phyloP scores from a whole-genome alignment of 805 yeast species.

The Kluyveromyces starmeri region DNA sequence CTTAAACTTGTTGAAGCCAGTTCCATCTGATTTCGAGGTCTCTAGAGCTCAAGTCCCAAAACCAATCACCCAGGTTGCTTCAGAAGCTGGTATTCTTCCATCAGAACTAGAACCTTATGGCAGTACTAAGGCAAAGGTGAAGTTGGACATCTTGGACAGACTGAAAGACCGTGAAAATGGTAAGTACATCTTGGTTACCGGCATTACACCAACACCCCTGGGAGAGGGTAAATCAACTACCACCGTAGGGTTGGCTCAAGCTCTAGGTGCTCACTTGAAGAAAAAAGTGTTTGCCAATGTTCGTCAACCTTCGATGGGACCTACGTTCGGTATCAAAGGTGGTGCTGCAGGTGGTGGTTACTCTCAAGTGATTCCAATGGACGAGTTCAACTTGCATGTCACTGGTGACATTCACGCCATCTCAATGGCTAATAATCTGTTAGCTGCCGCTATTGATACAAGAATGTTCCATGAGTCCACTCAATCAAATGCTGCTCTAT shows the following conservation, averaged over 20 bases:
- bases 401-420: slow-evolving; percentile 98
- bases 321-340: slow-evolving; percentile 97
- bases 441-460: slow-evolving; percentile 95
- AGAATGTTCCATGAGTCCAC: slow-evolving; percentile 86
- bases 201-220: slow-evolving; percentile 78
- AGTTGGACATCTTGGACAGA: slow-evolving; percentile 53
- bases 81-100: slow-evolving; percentile 58
- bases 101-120: slow-evolving; percentile 70
- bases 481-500: slow-evolving; percentile 62
- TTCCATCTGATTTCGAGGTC: slow-evolving; percentile 74
- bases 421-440: slow-evolving; percentile 82
- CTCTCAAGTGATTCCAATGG: slow-evolving; percentile 97
- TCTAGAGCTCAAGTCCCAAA: slow-evolving; percentile 71
- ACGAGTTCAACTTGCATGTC: slow-evolving; percentile 93
- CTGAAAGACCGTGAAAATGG: slow-evolving; percentile 53
- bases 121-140: slow-evolving; percentile 67
- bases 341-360: slow-evolving; percentile 99
- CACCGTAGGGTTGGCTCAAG: slow-evolving; percentile 75
- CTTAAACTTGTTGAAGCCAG: slow-evolving; percentile 51
- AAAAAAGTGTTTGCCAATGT: slow-evolving; percentile 70
- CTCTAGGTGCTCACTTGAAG: slow-evolving; percentile 65
- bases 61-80: slow-evolving; percentile 56
- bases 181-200: slow-evolving; percentile 67
- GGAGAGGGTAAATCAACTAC: slow-evolving; percentile 86
- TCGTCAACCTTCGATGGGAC: slow-evolving; percentile 93